These are phyloP conservation scores for Arachnomyces sp. DNA, from an alignment of 2,329 filamentous ascomycete species.

Conservation along the genomic window DNA sequence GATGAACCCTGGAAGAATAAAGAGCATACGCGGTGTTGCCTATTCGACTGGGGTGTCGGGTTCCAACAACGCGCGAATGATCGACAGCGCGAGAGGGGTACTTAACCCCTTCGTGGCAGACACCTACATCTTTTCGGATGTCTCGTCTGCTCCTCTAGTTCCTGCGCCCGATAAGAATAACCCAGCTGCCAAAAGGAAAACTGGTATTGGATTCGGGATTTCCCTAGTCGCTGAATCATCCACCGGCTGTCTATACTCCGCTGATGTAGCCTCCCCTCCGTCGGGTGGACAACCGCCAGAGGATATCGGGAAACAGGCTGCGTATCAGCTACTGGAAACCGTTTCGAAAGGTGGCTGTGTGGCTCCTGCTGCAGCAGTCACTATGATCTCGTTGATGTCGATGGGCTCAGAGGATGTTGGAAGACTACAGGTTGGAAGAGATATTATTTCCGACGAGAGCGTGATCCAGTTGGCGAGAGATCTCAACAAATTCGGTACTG, in stretches of 20 bases:
- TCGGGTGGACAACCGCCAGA: conserved; percentile 77
- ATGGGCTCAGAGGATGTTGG: conserved; percentile 98
- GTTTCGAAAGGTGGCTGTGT: conserved; percentile 78
- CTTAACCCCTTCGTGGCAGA: conserved; percentile 80
- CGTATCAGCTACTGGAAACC: conserved; percentile 78
- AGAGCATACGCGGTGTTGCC: conserved; percentile 82
- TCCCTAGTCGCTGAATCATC: conserved; percentile 89
- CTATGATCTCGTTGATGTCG: conserved; percentile 81
- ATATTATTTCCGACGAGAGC: conserved; percentile 73
- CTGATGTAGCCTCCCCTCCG: conserved; percentile 67
- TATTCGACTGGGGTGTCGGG: conserved; percentile 88
- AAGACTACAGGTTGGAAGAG: conserved; percentile 68
- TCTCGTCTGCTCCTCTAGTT: conserved; percentile 51
- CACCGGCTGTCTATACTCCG: conserved; percentile 76
- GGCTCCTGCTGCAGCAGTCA: conserved; percentile 60
- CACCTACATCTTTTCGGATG: conserved; percentile 75
- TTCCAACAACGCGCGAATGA: conserved; percentile 91
- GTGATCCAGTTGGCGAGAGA: conserved; percentile 75
- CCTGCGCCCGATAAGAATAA: conserved; percentile 63
- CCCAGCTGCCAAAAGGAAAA: conserved; percentile 46
- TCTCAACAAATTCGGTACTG: conserved; percentile 77
- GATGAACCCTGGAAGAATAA: conserved; percentile 73
- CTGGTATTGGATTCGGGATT: conserved; percentile 85
- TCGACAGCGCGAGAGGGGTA: conserved; percentile 77
- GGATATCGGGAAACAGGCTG: conserved; percentile 80